A percentile compares a stretch with the other conserved stretches of the same genome.
These are phyloP conservation scores for Boletus bicolor DNA, from an alignment of 768 basidiomycete genomes.

Conservation along the genomic window DNA sequence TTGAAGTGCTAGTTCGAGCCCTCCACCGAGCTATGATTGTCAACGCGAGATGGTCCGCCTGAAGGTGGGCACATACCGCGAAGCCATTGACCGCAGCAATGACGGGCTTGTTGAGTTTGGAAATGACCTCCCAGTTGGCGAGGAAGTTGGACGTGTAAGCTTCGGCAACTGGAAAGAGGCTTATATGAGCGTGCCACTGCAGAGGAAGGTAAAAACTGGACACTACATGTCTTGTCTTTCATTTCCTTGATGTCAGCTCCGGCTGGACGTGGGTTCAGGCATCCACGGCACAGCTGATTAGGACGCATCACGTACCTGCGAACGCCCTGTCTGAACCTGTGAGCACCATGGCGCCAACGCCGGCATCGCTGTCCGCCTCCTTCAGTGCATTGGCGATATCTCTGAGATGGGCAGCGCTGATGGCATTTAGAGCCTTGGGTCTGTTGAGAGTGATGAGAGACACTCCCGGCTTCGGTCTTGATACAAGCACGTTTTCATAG, in stretches of 20 bases:
- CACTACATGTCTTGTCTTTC: constrained; percentile 92
- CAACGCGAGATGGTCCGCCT: background rate
- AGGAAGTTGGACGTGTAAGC: constrained; percentile 86
- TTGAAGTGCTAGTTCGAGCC: constrained; percentile 95
- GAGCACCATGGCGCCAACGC: constrained; percentile 80
- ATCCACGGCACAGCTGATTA: background rate
- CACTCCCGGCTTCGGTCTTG: constrained; percentile 64
- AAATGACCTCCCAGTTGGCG: constrained; percentile 75
- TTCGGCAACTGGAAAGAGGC: constrained; percentile 58
- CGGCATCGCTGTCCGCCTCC: constrained; percentile 66
- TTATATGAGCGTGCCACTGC: background rate
- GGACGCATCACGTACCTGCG: constrained; percentile 57
- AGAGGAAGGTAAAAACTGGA: background rate
- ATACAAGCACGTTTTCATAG: constrained; percentile 69
- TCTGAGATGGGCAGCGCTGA: constrained; percentile 73
- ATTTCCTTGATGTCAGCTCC: constrained; percentile 99
- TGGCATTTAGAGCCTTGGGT: constrained; percentile 87
- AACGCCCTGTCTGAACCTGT: constrained; percentile 93
- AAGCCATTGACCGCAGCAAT: constrained; percentile 96
- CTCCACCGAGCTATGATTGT: constrained; percentile 81
- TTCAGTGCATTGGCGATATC: constrained; percentile 79
- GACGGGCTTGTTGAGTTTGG: constrained; percentile 81
- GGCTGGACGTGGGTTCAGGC: constrained; percentile 42
- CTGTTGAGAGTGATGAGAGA: constrained; percentile 85
- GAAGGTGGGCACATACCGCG: constrained; percentile 53